Conservation (phyloP, 225 moss, liverwort and hornwort species). For the Anthoceros angustus region DNA sequence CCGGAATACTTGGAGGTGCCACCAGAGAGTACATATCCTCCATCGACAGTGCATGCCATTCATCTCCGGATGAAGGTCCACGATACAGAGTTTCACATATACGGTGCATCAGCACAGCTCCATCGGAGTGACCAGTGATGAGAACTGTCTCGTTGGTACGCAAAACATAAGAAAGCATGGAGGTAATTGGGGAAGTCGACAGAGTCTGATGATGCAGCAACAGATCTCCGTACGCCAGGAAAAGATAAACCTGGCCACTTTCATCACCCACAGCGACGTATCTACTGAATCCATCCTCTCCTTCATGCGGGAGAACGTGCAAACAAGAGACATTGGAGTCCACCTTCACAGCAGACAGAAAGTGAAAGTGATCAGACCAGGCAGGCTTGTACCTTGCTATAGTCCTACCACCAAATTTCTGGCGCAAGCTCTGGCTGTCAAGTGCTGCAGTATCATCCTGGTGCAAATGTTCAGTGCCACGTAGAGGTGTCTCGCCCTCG, state of each 20-base stretch:
- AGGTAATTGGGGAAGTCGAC: slow-evolving; percentile 57
- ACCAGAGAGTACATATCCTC: slow-evolving; percentile 43
- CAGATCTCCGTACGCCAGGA: slow-evolving; percentile 62
- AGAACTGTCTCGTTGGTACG: slow-evolving; percentile 69
- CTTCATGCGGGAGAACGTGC: slow-evolving; percentile 63
- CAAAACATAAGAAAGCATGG: slow-evolving; percentile 69
- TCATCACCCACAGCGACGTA: slow-evolving; percentile 73
- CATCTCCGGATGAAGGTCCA: slow-evolving; percentile 34
- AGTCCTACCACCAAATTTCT: slow-evolving; percentile 31
- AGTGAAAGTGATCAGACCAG: slow-evolving; percentile 84
- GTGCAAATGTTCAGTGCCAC: not conserved
- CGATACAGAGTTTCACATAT: slow-evolving; percentile 47
- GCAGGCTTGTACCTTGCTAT: slow-evolving; percentile 80
- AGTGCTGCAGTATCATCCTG: not conserved
- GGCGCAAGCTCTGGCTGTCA: not conserved
- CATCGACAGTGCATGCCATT: slow-evolving; percentile 34
- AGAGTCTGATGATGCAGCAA: slow-evolving; percentile 53
- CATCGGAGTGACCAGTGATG: slow-evolving; percentile 82
- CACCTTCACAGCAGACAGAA: slow-evolving; percentile 83
- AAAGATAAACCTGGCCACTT: slow-evolving; percentile 65
- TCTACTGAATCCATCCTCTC: slow-evolving; percentile 56
- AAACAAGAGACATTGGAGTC: slow-evolving; percentile 69
- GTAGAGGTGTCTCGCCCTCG: too few relatives aligned
- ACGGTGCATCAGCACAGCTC: slow-evolving; percentile 68
- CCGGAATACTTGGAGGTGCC: slow-evolving; percentile 16